Conservation (phyloP, 1,284 basidiomycete genomes). For the Xanthoconium separans region DNA sequence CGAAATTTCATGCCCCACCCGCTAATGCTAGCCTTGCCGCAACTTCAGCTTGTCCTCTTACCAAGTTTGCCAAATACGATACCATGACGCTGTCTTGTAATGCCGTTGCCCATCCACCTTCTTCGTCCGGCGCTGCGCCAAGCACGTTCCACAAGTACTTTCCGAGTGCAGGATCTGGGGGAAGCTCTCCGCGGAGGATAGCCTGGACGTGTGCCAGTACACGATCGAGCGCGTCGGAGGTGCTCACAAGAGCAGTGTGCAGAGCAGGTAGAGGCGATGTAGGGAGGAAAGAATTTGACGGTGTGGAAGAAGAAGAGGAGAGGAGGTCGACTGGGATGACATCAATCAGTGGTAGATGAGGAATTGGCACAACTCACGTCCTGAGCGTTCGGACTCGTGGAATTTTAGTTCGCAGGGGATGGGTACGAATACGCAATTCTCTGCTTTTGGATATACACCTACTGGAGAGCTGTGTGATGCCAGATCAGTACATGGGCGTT, state of each 20-base stretch:
- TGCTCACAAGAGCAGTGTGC: slow-evolving; percentile 32
- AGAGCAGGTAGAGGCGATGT: slow-evolving; percentile 25
- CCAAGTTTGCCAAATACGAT: slow-evolving; percentile 92
- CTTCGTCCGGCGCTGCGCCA: slow-evolving; percentile 64
- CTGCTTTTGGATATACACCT: slow-evolving; percentile 83
- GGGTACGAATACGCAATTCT: slow-evolving; percentile 91
- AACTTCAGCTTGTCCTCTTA: slow-evolving; percentile 93
- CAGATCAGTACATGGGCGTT: slow-evolving; percentile 8
- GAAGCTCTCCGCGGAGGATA: slow-evolving; percentile 75
- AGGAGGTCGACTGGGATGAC: slow-evolving; percentile 70
- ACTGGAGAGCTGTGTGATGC: slow-evolving; percentile 64
- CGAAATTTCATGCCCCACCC: slow-evolving; percentile 29
- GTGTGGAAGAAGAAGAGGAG: slow-evolving; percentile 40
- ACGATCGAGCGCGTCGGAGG: slow-evolving; percentile 73
- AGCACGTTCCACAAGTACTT: slow-evolving; percentile 92
- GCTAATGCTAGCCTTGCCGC: slow-evolving; percentile 87
- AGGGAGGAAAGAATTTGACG: slow-evolving; percentile 14
- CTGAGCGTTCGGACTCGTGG: slow-evolving; percentile 80
- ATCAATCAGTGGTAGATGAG: slow-evolving; percentile 8
- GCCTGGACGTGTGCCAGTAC: slow-evolving; percentile 86
- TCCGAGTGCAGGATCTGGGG: slow-evolving; percentile 87
- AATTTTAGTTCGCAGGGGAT: slow-evolving; percentile 82
- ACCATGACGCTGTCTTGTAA: slow-evolving; percentile 92
- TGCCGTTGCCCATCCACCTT: slow-evolving; percentile 73
- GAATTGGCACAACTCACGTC: slow-evolving; percentile 57